Evolutionary conservation across 108 stramenopile species (phyloP).

Genomic region (Epithemia pelagica): DNA sequence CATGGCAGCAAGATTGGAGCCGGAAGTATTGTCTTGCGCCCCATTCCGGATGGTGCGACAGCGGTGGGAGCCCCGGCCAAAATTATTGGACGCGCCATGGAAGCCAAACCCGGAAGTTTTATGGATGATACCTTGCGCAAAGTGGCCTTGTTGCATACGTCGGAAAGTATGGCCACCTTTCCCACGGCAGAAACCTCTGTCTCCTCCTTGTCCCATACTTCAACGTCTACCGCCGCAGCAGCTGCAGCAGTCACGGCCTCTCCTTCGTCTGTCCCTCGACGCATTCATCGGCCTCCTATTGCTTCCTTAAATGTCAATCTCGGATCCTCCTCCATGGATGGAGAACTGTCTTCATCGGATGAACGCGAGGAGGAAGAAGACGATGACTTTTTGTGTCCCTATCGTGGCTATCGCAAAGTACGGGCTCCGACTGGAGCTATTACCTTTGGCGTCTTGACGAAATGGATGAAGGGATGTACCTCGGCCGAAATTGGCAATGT

Average conservation of each 20-base stretch:
- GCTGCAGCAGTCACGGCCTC: background rate
- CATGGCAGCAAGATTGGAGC: constrained; percentile 82
- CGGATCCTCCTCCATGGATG: background rate
- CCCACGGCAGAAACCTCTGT: background rate
- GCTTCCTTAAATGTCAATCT: background rate
- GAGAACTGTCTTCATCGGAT: background rate
- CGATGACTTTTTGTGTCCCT: constrained; percentile 15
- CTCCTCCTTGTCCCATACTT: background rate
- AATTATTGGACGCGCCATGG: constrained; percentile 15
- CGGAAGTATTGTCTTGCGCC: constrained; percentile 65
- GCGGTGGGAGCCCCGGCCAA: constrained; percentile 68
- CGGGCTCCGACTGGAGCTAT: constrained; percentile 6
- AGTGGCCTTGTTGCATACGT: background rate
- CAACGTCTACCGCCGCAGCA: background rate
- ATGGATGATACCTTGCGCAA: constrained; percentile 8
- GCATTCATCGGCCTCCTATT: too few species aligned
- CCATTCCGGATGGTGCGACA: constrained; percentile 52
- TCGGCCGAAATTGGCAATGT: constrained; percentile 42
- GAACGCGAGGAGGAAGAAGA: background rate
- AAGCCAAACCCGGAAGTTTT: background rate
- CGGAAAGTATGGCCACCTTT: background rate
- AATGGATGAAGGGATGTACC: constrained; percentile 32
- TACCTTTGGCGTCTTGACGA: constrained; percentile 16
- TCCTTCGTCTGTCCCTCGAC: background rate
- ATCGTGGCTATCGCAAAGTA: constrained; percentile 16